Conservation (phyloP, 148 eudicot species). For the Bassia scoparia region DNA sequence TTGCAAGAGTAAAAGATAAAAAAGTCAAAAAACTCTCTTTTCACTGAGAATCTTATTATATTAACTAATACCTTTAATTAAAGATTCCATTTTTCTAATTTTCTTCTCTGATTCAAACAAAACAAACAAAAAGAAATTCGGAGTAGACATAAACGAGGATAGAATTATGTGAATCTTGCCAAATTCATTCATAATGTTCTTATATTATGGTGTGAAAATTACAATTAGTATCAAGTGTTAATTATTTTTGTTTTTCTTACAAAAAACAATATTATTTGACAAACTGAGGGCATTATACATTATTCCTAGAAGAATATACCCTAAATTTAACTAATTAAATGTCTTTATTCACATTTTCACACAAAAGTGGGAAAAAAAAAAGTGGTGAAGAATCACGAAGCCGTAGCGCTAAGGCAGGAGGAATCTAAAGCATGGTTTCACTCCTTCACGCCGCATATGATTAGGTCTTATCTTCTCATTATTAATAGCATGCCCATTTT, state of each 20-base stretch:
- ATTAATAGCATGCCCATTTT: not conserved
- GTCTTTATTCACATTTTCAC: not conserved
- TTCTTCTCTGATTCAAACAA: too few relatives aligned
- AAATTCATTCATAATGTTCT: too few relatives aligned
- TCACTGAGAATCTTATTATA: too few relatives aligned
- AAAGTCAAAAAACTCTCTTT: too few relatives aligned
- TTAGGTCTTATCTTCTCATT: slow-evolving; percentile 11
- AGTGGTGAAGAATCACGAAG: slow-evolving; percentile 16
- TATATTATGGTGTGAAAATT: not conserved
- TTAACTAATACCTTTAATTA: too few relatives aligned
- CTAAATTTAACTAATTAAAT: not conserved
- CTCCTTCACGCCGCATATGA: slow-evolving; percentile 25
- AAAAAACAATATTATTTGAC: not conserved
- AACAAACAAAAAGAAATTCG: too few relatives aligned
- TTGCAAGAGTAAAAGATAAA: too few relatives aligned
- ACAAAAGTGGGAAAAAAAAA: not conserved
- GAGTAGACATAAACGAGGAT: too few relatives aligned
- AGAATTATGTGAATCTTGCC: too few relatives aligned
- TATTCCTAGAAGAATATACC: slow-evolving; percentile 14
- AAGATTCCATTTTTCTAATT: too few relatives aligned
- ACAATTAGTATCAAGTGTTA: not conserved
- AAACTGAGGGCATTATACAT: not conserved
- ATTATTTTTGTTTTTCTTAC: not conserved
- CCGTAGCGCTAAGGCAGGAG: not conserved
- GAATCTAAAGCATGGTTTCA: slow-evolving; percentile 14